Conservation (phyloP, 805 yeast genomes). For the Cyberlindnera euphorbiiphila region DNA sequence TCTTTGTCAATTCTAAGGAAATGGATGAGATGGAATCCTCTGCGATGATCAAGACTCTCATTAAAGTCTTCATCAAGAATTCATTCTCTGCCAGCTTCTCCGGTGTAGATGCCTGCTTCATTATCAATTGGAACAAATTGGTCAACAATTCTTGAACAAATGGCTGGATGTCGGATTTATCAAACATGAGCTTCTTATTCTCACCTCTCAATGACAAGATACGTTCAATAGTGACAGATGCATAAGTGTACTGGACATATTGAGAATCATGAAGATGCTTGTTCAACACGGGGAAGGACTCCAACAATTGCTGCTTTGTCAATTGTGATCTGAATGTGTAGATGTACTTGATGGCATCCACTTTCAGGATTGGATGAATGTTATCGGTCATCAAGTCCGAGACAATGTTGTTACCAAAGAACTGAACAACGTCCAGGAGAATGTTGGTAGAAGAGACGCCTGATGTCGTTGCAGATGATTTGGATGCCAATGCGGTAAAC, state of each 20-base stretch:
- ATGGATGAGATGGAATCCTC: slow-evolving; percentile 56
- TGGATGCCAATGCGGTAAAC: slow-evolving; percentile 86
- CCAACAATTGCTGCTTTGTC: slow-evolving; percentile 75
- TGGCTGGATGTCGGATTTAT: slow-evolving; percentile 66
- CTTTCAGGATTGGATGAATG: slow-evolving; percentile 74
- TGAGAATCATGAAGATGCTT: slow-evolving; percentile 60
- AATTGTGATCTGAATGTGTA: slow-evolving; percentile 89
- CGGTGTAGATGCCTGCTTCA: slow-evolving; percentile 59
- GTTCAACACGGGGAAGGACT: slow-evolving; percentile 75
- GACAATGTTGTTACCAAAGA: slow-evolving; percentile 78
- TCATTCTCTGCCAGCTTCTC: slow-evolving; percentile 95
- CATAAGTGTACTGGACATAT: slow-evolving; percentile 86
- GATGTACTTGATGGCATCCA: slow-evolving; percentile 90
- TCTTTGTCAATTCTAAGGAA: slow-evolving; percentile 48
- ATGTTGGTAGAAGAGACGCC: slow-evolving; percentile 88
- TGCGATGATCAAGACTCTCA: slow-evolving; percentile 74
- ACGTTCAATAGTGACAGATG: slow-evolving; percentile 90
- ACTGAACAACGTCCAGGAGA: slow-evolving; percentile 79
- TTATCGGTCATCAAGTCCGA: slow-evolving; percentile 63
- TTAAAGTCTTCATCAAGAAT: slow-evolving; percentile 81
- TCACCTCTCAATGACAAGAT: slow-evolving; percentile 70
- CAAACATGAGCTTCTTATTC: slow-evolving; percentile 57
- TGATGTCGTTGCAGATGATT: slow-evolving; percentile 78
- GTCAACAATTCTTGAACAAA: slow-evolving; percentile 58
- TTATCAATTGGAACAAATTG: slow-evolving; percentile 63